Evolutionary conservation across 805 yeast genomes (phyloP), one percentile per base, ranked within the genome.

Genomic region (Lipomyces japonicus): DNA sequence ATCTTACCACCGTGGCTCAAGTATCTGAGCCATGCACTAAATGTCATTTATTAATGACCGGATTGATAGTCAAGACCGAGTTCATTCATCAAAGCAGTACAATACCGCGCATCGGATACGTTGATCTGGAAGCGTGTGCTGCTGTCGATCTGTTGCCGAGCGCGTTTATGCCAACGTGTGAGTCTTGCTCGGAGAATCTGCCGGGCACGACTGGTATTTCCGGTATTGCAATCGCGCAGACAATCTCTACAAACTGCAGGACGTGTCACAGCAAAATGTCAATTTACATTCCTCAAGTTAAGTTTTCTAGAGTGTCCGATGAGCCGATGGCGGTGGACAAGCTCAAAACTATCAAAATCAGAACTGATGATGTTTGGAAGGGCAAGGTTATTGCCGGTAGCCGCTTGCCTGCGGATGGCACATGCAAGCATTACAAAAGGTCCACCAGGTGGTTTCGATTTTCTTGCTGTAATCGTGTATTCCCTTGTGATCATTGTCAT

Each of bases 381-480:
- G 41, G 62, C 65, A 52, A 62, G 54, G 28, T 61, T 69, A 60
- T 61, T 1, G 69, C 67, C 3, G 75, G 75, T 22, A 65, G 65
- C 31, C 67, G 74, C 2, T 58, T 71, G 37, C 73, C 74, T 2
- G 49, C 64, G 24, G 62, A 66, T 18, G 75, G 72, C 0, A 57
- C 70, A 2, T 71, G 75, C 52, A 52, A 55, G 36, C 75, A 71
- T 51, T 71, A 72, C 59, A 63, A 64, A 38, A 68, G 69, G 45
- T 71, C 75, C 4, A 61, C 59, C 25, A 59, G 75, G 23, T 71
- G 75, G 75, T 71, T 71, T 55, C 55, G 75, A 37, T 71, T 71
- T 59, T 59, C 70, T 26, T 71, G 75, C 62, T 71, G 75, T 48
- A 61, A 63, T 42, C 63, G 69, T 39, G 74, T 71, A 5, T 71